Evolutionary conservation across 2,329 filamentous ascomycete genomes (phyloP), one percentile per base, ranked within the genome.

Genomic region (Alternaria rosae): DNA sequence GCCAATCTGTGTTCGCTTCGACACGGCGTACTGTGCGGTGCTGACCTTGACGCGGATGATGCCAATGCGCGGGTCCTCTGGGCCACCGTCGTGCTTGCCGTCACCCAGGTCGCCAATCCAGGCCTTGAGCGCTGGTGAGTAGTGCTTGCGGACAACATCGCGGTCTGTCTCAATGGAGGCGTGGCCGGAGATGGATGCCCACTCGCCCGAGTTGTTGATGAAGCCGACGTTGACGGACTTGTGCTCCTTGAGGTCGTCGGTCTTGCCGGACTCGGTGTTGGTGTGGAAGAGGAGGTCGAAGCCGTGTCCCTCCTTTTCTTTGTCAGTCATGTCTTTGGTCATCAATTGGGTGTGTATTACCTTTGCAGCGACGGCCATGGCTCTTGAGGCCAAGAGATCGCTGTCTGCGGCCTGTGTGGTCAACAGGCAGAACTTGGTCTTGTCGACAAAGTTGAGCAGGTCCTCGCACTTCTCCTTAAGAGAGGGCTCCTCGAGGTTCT

Each of bases 181-280:
- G 1, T 83, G 85, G 53, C 93, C 93, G n/a, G 91, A 91, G 64
- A 97, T 83, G 3, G 92, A 95, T 1, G 93, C 93, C 93, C 93
- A 97, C 78, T 94, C 89, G 69, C 93, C 92, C 3, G 87, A 87
- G 67, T 80, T 79, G 78, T 91, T 91, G 70, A 94, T 85, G 84
- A 97, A 97, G 50, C 90, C 87, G 67, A 97, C 85, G 82, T 97
- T 96, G 82, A 93, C 86, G 70, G 92, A 86, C 0, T 89, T 83
- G 78, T 96, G 89, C 59, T 84, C 83, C 59, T 87, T 84, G 43
- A 97, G 85, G 74, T 97, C 93, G 78, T 92, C 87, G 6, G 92
- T 93, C 85, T 97, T 97, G 81, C 92, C 89, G 10, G 92, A 93
- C 78, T 94, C 91, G 65, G 92, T 93, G 84, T 97, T 97, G 75